phyloP scores from a whole-genome alignment of 179 eudicot genomes.

The Carnegiea gigantea region DNA sequence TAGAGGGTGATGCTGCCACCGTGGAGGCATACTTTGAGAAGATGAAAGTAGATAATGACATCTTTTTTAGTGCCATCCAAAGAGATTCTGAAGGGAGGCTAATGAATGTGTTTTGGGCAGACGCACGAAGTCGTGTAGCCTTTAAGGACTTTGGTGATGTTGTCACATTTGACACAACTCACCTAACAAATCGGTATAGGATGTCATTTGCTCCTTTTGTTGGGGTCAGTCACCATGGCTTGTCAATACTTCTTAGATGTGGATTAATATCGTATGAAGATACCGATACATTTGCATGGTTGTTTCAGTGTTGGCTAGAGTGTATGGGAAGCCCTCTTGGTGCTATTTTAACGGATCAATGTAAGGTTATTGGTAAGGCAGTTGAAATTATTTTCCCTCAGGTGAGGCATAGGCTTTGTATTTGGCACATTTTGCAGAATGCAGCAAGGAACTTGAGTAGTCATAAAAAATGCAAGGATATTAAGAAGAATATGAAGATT shows the following conservation, averaged over 20 bases:
- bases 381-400: not conserved
- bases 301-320: not conserved
- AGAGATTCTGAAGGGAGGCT: not conserved
- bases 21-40: not conserved
- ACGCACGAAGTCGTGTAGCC: not conserved
- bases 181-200: not conserved
- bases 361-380: not conserved
- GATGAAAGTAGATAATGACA: not conserved
- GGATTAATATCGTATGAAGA: not conserved
- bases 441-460: not conserved
- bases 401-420: not conserved
- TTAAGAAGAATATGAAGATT: not conserved
- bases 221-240: constrained; percentile 2
- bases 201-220: constrained; percentile 11
- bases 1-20: not conserved
- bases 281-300: not conserved
- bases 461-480: not conserved
- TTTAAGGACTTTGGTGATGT: not conserved
- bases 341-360: not conserved
- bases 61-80: not conserved
- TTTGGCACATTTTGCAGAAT: constrained; percentile 7
- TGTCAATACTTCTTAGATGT: not conserved
- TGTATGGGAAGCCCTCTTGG: not conserved
- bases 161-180: not conserved
- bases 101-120: not conserved